A percentile compares a stretch with the other conserved stretches of the same genome.
Evolutionary conservation across 495 filamentous ascomycete species (phyloP).

Genomic region (Xylaria scruposa): DNA sequence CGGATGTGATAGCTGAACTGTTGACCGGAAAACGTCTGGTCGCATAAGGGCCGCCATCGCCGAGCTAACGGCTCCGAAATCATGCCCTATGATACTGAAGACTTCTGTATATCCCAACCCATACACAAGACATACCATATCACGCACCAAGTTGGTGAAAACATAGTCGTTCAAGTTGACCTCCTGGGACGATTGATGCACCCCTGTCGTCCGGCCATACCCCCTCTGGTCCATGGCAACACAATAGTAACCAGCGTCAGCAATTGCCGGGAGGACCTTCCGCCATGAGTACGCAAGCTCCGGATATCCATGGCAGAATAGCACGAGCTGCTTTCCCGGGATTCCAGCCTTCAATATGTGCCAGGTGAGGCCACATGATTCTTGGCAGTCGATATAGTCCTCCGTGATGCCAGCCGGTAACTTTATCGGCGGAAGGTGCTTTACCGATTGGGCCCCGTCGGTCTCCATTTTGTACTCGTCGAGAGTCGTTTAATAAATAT

Average conservation of each 20-base stretch:
- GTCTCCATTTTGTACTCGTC: neutral
- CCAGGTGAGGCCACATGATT: slow-evolving; percentile 59
- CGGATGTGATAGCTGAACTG: slow-evolving; percentile 58
- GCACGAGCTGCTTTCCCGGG: slow-evolving; percentile 60
- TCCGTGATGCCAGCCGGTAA: slow-evolving; percentile 59
- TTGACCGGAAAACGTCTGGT: slow-evolving; percentile 67
- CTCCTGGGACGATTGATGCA: slow-evolving; percentile 53
- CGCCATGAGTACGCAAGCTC: slow-evolving; percentile 76
- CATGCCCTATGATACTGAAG: slow-evolving; percentile 69
- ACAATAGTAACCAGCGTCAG: slow-evolving; percentile 64
- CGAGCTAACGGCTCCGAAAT: slow-evolving; percentile 67
- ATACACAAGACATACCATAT: slow-evolving; percentile 66
- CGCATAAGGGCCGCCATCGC: slow-evolving; percentile 66
- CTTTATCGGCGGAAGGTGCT: slow-evolving; percentile 52
- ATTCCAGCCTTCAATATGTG: slow-evolving; percentile 66
- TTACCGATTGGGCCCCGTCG: neutral
- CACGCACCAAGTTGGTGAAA: slow-evolving; percentile 65
- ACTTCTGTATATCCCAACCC: slow-evolving; percentile 65
- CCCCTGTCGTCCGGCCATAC: slow-evolving; percentile 69
- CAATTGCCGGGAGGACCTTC: slow-evolving; percentile 63
- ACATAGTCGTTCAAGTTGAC: slow-evolving; percentile 65
- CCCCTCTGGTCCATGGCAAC: slow-evolving; percentile 73
- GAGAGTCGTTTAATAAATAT: neutral
- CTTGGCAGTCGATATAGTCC: slow-evolving; percentile 55
- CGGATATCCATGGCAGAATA: slow-evolving; percentile 71